These are phyloP conservation scores for Sarcodon sp. DNA, from an alignment of 768 basidiomycete genomes.

Conservation along the genomic window DNA sequence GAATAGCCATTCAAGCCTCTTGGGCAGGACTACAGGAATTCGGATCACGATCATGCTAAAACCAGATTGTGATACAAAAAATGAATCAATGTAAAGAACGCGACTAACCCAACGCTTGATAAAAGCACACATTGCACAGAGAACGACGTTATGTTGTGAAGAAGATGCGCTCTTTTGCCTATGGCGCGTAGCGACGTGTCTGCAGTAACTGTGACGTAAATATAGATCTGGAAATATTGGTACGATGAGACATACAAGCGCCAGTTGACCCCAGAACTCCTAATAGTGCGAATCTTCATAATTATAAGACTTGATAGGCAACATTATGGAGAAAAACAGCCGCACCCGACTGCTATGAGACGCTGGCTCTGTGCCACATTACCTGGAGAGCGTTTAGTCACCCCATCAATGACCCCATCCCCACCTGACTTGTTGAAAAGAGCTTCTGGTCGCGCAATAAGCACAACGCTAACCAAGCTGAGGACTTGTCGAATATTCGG, in stretches of 20 bases:
- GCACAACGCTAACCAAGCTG: constrained; percentile 63
- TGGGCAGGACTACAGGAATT: constrained; percentile 33
- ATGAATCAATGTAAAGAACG: background rate
- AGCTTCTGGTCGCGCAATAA: constrained; percentile 69
- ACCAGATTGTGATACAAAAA: background rate
- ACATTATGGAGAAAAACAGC: background rate
- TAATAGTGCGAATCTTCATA: constrained; percentile 40
- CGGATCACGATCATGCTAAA: constrained; percentile 29
- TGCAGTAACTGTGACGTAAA: constrained; percentile 7
- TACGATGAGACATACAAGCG: constrained; percentile 39
- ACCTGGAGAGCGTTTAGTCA: background rate
- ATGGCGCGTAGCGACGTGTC: constrained; percentile 50
- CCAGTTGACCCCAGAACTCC: constrained; percentile 56
- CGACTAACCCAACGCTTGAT: constrained; percentile 17
- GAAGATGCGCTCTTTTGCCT: constrained; percentile 60
- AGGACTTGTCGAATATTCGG: constrained; percentile 23
- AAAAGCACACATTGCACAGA: constrained; percentile 39
- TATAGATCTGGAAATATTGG: background rate
- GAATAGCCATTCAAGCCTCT: constrained; percentile 27
- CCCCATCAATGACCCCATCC: too few species aligned
- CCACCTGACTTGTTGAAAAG: constrained; percentile 39
- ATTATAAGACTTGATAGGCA: background rate
- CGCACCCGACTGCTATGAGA: constrained; percentile 47
- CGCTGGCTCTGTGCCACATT: constrained; percentile 22
- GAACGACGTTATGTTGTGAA: constrained; percentile 63